These are phyloP conservation scores for Naganishia friedmannii DNA, from an alignment of 768 basidiomycete species.

Conservation along the genomic window DNA sequence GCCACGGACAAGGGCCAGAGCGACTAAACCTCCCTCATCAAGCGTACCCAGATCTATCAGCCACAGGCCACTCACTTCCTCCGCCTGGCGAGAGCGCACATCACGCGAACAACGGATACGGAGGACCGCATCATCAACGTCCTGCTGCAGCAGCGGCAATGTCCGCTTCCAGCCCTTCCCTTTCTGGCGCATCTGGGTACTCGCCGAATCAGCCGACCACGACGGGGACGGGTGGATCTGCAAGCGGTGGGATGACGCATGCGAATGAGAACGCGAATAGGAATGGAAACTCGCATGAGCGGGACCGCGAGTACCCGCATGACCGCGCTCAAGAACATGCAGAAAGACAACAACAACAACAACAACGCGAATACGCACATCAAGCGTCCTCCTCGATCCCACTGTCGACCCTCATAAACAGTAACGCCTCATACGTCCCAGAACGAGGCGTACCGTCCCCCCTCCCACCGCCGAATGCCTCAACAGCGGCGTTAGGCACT, in stretches of 20 bases:
- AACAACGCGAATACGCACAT: background rate
- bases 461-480: too few relatives aligned
- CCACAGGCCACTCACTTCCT: background rate
- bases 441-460: too few relatives aligned
- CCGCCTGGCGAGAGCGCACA: background rate
- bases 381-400: background rate
- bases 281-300: too few relatives aligned
- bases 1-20: background rate
- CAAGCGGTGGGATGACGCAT: background rate
- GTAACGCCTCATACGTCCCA: too few relatives aligned
- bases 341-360: background rate
- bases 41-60: background rate
- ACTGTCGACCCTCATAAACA: background rate
- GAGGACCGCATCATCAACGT: too few relatives aligned
- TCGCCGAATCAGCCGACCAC: slow-evolving; percentile 8
- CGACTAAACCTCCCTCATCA: background rate
- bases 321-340: too few relatives aligned
- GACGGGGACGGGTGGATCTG: background rate
- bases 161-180: background rate
- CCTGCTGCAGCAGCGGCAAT: background rate
- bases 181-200: slow-evolving; percentile 6
- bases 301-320: too few relatives aligned
- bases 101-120: background rate
- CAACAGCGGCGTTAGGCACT: too few relatives aligned
- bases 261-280: background rate